Conservation (phyloP, 257 asterid genomes). For the Orobanche coerulescens region DNA sequence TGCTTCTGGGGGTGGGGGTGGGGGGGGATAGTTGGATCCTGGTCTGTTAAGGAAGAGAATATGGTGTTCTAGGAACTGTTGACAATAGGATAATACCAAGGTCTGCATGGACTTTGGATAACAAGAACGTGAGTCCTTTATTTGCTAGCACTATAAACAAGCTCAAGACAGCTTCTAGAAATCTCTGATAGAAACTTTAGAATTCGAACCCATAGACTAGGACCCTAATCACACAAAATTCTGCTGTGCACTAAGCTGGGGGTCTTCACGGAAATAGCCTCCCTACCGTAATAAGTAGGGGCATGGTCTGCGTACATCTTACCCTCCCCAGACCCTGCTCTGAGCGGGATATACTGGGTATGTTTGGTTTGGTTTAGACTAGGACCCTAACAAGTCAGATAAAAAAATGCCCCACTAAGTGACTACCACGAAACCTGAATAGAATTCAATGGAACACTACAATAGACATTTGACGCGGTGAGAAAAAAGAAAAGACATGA, state of each 20-base stretch:
- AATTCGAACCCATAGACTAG: not conserved
- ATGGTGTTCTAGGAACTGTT: not conserved
- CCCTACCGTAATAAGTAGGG: too few species aligned
- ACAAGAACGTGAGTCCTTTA: not conserved
- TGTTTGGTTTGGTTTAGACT: too few species aligned
- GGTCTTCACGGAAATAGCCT: too few species aligned
- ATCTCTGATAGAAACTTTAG: not conserved
- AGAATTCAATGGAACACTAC: not conserved
- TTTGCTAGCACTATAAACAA: not conserved
- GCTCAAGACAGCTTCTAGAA: conserved; percentile 10
- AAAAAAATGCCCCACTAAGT: not conserved
- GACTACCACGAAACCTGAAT: not conserved
- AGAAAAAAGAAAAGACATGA: not conserved
- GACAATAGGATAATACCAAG: not conserved
- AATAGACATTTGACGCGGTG: not conserved
- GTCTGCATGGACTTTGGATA: not conserved
- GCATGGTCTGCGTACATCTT: too few species aligned
- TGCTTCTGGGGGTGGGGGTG: not conserved
- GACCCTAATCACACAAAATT: too few species aligned
- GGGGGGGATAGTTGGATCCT: too few species aligned
- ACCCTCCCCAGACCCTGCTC: too few species aligned
- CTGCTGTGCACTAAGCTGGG: too few species aligned
- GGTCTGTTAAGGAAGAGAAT: not conserved
- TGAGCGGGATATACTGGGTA: too few species aligned
- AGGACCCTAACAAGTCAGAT: not conserved